Conservation (phyloP, 768 basidiomycete species). For the Leccinellum rugosiceps region DNA sequence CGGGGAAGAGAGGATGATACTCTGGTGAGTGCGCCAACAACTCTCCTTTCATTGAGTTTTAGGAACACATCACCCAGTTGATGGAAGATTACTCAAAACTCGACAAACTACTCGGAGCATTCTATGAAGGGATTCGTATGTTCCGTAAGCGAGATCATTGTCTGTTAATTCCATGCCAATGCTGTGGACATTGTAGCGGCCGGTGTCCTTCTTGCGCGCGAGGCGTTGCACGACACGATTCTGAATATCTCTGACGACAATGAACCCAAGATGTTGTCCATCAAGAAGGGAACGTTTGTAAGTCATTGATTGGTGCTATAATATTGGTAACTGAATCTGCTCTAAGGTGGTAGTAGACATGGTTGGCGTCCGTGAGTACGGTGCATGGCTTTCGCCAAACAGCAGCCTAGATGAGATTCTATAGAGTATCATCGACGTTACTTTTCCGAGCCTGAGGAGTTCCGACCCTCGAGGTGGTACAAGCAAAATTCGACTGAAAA, state of each 20-base stretch:
- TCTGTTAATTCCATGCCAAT: background rate
- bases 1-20: conserved; percentile 15
- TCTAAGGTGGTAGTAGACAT: conserved; percentile 28
- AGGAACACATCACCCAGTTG: conserved; percentile 1
- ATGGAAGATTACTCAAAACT: conserved; percentile 28
- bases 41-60: background rate
- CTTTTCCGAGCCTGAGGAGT: conserved; percentile 37
- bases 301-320: background rate
- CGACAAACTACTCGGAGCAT: conserved; percentile 28
- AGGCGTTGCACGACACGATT: conserved; percentile 26
- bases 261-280: conserved; percentile 16
- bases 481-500: conserved; percentile 8
- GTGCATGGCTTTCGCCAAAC: background rate
- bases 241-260: conserved; percentile 17
- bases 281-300: conserved; percentile 24
- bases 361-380: conserved; percentile 26
- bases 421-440: conserved; percentile 37
- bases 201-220: conserved; percentile 29
- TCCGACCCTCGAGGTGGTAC: conserved; percentile 39
- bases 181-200: conserved; percentile 19
- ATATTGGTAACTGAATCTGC: background rate
- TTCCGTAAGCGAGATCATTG: conserved; percentile 26
- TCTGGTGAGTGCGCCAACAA: conserved; percentile 9
- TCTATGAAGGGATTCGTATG: conserved; percentile 33
- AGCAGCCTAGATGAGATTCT: background rate